Evolutionary conservation across 495 filamentous ascomycete species (phyloP), one percentile per base, ranked within the genome.

Genomic region (Xylaria intraflava): DNA sequence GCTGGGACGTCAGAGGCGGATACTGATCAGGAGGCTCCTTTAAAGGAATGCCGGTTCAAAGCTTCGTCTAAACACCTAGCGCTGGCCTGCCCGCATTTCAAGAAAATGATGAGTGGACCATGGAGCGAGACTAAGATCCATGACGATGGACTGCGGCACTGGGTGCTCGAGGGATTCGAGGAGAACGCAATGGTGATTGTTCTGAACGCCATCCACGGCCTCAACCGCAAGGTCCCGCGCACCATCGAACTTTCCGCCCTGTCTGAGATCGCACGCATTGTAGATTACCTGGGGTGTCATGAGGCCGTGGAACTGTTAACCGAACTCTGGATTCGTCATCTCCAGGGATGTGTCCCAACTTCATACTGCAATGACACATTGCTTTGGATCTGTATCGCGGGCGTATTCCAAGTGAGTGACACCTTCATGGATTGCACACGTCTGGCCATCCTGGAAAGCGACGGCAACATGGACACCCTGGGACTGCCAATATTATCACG

Each of bases 31-130:
- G 27, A 46, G 12, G 26, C n/a, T 20, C 6, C 11, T 40, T 6
- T 4, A 38, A 36, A 31, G 11, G n/a, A 53, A 53, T 35, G 40
- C 23, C 39, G 31, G 12, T 58, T 72, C 61, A 75, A 71, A 40
- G 75, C 80, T 7, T 82, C 77, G 12, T 78, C 78, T 1, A 74
- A 71, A 27, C 76, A 82, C 56, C 58, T 83, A 16, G 66, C 58
- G 0, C 54, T 80, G 17, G 70, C 73, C 2, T 83, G 77, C 1
- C 61, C 72, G 1, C 56, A 72, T 8, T 80, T 83, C 58, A 67
- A 66, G 39, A 62, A 44, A 51, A 65, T 62, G 40, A 57, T 71
- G 29, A 59, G 56, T 20, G 59, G 65, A 16, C 59, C 53, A 10
- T 76, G 69, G 68, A 69, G 60, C 46, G 72, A 76, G 62, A 35